Evolutionary conservation across 495 filamentous ascomycete genomes (phyloP), one percentile per base, ranked within the genome.

Genomic region (Copromyces sp.): DNA sequence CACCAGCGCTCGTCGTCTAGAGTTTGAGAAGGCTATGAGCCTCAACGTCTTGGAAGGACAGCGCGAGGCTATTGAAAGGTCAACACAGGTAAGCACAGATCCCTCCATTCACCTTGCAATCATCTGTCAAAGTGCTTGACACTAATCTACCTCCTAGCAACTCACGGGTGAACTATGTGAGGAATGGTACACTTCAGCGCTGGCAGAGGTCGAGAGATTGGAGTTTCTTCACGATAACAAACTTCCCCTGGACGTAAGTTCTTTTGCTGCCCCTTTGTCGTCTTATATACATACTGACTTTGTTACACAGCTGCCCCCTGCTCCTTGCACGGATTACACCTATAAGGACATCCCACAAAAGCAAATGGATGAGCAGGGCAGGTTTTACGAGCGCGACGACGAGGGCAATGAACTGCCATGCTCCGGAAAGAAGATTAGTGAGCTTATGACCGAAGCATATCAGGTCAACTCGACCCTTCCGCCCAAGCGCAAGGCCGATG

Each of bases 401-500:
- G 29, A 65, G 32, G 53, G 53, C 12, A 32, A 81, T 44, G 74
- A 83, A 42, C 74, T 84, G 14, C 83, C 84, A 2, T 80, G 80
- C 69, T 73, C 80, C 20, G 76, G 79, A 24, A 70, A 69, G 24
- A 69, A 65, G 29, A 32, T 77, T 11, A 73, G 71, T 44, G 74
- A 81, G 24, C 35, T 80, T 70, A 74, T 81, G 78, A 74, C 59
- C 69, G 53, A 74, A 35, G 69, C 41, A 4, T 73, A 53, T 42
- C 76, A 77, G 77, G 68, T 65, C 11, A 47, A 75, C 24, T 74
- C 74, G 5, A 20, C 75, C n/a, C 71, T 74, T 20, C 68, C 80
- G 76, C 69, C 73, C 68, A 84, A 85, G 75, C 77, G 82, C 1
- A 84, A 82, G 70, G 80, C 82, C 14, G 81, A 82, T 0, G 82